Conservation (phyloP, 192 early-diverging fungal genomes). For the Chytriomyces sp. region DNA sequence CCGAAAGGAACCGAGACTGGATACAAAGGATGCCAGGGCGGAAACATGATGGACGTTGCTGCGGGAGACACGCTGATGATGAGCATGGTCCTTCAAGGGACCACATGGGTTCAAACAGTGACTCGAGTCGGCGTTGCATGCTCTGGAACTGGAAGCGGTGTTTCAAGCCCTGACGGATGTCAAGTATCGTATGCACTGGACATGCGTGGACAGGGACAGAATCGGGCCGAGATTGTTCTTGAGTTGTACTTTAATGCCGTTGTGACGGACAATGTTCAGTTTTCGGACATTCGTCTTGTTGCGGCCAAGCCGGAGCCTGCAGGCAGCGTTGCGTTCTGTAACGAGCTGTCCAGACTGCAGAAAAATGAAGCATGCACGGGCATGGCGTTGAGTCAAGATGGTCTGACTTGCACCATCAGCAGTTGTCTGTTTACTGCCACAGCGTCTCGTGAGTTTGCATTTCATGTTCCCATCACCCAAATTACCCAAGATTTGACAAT, state of each 20-base stretch:
- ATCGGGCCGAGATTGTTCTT: conserved; percentile 28
- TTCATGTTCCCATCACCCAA: not conserved
- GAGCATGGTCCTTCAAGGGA: conserved; percentile 15
- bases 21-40: conserved; percentile 24
- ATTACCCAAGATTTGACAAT: not conserved
- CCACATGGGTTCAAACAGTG: conserved; percentile 29
- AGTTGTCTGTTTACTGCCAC: conserved; percentile 21
- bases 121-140: conserved; percentile 21
- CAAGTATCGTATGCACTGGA: conserved; percentile 20
- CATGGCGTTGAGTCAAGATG: conserved; percentile 19
- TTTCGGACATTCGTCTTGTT: conserved; percentile 1
- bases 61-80: conserved; percentile 18
- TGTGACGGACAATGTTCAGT: conserved; percentile 8
- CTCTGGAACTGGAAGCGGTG: not conserved
- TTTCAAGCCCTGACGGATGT: not conserved
- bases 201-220: conserved; percentile 23
- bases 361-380: conserved; percentile 19
- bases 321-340: conserved; percentile 6
- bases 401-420: conserved; percentile 14
- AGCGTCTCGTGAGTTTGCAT: not conserved
- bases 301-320: conserved; percentile 4
- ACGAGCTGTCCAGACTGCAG: conserved; percentile 13
- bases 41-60: conserved; percentile 28
- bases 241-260: conserved; percentile 28
- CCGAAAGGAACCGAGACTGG: not conserved